These are phyloP conservation scores for Juncus inflexus DNA, from an alignment of 176 grass and related monocot genomes.

Conservation along the genomic window DNA sequence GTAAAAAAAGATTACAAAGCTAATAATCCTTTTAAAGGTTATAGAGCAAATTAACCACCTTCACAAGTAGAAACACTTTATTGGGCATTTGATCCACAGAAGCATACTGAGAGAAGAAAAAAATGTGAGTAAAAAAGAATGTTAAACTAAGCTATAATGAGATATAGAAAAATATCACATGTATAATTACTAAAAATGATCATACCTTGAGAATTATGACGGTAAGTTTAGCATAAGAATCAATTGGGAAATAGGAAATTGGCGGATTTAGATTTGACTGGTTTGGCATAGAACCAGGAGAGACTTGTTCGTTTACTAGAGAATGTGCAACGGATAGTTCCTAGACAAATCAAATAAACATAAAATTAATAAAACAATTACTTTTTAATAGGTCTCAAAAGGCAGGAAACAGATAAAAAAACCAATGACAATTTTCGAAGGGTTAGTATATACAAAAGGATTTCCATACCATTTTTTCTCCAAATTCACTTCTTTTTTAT, in stretches of 20 bases:
- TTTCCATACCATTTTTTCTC: too few relatives aligned
- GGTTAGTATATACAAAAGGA: too few relatives aligned
- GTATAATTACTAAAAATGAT: not conserved
- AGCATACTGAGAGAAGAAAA: slow-evolving; percentile 40
- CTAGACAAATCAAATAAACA: slow-evolving; percentile 36
- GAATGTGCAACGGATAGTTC: slow-evolving; percentile 66
- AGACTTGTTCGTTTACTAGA: slow-evolving; percentile 54
- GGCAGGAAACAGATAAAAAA: too few relatives aligned
- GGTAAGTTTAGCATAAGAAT: slow-evolving; percentile 85
- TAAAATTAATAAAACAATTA: not conserved
- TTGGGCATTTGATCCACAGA: slow-evolving; percentile 61
- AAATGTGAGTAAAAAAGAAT: too few relatives aligned
- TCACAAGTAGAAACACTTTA: slow-evolving; percentile 65
- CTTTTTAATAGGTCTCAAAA: too few relatives aligned
- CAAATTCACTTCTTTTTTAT: too few relatives aligned
- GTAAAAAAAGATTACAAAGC: not conserved
- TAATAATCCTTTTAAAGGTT: not conserved
- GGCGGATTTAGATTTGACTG: slow-evolving; percentile 43
- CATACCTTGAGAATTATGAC: slow-evolving; percentile 75
- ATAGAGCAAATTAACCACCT: slow-evolving; percentile 32
- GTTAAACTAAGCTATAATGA: not conserved
- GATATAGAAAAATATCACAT: not conserved
- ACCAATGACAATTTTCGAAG: too few relatives aligned
- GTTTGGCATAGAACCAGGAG: slow-evolving; percentile 40
- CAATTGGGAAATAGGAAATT: slow-evolving; percentile 78